Evolutionary conservation across 805 yeast genomes (phyloP), one percentile per base, ranked within the genome.

Genomic region (Sugiyamaella smithiae): DNA sequence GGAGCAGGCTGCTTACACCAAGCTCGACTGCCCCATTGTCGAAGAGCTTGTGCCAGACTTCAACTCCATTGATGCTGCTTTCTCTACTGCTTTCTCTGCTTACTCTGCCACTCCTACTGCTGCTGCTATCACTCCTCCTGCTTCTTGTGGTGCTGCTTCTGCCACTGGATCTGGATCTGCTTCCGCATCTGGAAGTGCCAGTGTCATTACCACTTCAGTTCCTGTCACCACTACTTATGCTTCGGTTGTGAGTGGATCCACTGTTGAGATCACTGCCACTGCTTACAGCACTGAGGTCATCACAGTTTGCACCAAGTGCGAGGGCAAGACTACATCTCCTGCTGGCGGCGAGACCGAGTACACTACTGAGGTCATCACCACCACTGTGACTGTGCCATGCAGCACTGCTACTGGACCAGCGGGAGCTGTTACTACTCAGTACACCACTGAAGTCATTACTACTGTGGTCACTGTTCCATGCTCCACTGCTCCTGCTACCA

Each of bases 31-130:
- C 16, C 48, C 50, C 24, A 35, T 24, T 14, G 25, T 31, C 24
- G 38, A 43, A 23, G 54, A 43, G 45, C 44, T 49, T 35, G 44
- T 44, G 33, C 44, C 51, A 47, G 52, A 33, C 41, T 48, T 53
- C 23, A 45, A 26, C 43, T 25, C 42, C 25, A 43, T 52, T 44
- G 36, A 32, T 32, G 43, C 43, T 28, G 50, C 41, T 14, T 47
- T 49, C 36, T 24, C 50, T 14, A 19, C 48, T 20, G 48, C 48
- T 7, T 37, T 49, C 17, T 20, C 48, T 4, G 40, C 53, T 6
- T 42, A 50, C 41, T 28, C 50, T 20, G n/a, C 44, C 14, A 14
- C 50, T 2, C n/a, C 44, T 5, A 22, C 44, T 14, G 17, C 44
- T 20, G 11, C 50, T 6, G 25, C 50, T 26, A 11, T 22, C 24